phyloP scores from a whole-genome alignment of 2,329 filamentous ascomycete genomes.

The Hymenoscyphus infarciens region DNA sequence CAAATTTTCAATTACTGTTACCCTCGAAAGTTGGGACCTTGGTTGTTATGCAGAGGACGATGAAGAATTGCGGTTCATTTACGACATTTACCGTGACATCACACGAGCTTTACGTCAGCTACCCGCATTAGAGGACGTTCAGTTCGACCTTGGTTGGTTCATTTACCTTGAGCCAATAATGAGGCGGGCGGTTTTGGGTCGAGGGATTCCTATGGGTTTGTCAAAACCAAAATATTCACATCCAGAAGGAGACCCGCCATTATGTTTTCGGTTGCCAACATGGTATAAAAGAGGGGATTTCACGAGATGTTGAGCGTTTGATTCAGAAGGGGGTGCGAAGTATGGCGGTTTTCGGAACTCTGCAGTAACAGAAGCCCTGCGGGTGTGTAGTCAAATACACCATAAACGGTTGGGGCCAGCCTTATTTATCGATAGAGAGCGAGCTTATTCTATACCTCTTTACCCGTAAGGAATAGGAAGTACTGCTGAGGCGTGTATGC shows the following conservation, averaged over 20 bases:
- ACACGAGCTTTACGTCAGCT: constrained; percentile 6
- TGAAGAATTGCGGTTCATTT: constrained; percentile 6
- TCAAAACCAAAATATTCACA: background rate
- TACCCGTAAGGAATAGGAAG: no score
- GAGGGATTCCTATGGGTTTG: background rate
- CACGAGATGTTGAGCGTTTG: background rate
- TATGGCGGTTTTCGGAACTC: no score
- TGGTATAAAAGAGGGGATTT: background rate
- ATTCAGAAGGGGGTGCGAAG: background rate
- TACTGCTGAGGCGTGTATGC: no score
- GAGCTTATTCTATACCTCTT: no score
- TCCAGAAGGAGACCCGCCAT: background rate
- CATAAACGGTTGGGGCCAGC: no score
- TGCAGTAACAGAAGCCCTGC: no score
- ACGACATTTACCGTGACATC: constrained; percentile 9
- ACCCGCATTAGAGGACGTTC: constrained; percentile 1
- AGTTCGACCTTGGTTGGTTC: constrained; percentile 12
- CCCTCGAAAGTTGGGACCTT: constrained; percentile 3
- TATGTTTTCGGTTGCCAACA: background rate
- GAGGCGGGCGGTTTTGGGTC: constrained; percentile 5
- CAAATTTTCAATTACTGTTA: background rate
- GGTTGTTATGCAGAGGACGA: constrained; percentile 7
- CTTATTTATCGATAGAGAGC: no score
- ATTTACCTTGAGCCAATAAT: constrained; percentile 8
- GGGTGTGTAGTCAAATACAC: no score